These are phyloP conservation scores for Wickerhamomyces sp. DNA, from an alignment of 1,139 yeast genomes.

Conservation along the genomic window DNA sequence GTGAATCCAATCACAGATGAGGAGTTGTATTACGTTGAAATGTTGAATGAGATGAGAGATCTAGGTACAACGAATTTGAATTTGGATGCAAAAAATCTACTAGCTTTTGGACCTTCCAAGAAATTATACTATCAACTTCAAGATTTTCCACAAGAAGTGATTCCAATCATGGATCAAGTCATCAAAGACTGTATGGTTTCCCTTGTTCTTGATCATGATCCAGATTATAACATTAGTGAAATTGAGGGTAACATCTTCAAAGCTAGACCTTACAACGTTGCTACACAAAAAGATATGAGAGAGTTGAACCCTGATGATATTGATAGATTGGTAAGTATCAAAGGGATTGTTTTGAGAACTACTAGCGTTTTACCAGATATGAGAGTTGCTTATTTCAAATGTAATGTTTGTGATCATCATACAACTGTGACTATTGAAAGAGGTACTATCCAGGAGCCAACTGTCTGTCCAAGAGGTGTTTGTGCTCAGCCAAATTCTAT, in stretches of 20 bases:
- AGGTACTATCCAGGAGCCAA: constrained; percentile 91
- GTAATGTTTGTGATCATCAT: constrained; percentile 93
- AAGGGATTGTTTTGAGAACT: constrained; percentile 85
- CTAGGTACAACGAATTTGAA: constrained; percentile 80
- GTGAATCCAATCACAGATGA: constrained; percentile 57
- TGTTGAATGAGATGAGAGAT: constrained; percentile 68
- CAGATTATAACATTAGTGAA: constrained; percentile 34
- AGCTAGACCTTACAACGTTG: constrained; percentile 80
- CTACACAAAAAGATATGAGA: constrained; percentile 76
- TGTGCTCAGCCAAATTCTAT: constrained; percentile 87
- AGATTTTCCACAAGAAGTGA: constrained; percentile 93
- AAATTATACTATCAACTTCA: constrained; percentile 80
- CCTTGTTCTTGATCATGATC: constrained; percentile 55
- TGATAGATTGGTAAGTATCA: constrained; percentile 85
- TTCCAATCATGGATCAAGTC: constrained; percentile 97
- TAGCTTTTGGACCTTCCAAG: constrained; percentile 70
- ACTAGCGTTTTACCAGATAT: constrained; percentile 95
- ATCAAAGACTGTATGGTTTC: constrained; percentile 87
- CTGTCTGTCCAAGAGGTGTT: constrained; percentile 81
- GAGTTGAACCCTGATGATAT: constrained; percentile 94
- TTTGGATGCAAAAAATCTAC: constrained; percentile 74
- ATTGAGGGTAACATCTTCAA: constrained; percentile 81
- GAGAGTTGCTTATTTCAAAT: constrained; percentile 95
- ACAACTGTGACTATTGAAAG: constrained; percentile 89
- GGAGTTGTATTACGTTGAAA: constrained; percentile 66